Evolutionary conservation across 176 grass and related monocot species (phyloP).

Genomic region (sorghum (Sorghum bicolor)): Sorghum_bicolor_NCBIv3 NC_012871.2:333001-333500

Average conservation of each 20-base stretch:
- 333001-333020: slow-evolving; percentile 60
- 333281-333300: background rate
- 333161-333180: background rate
- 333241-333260: background rate
- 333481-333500: no score
- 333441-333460: no score
- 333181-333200: background rate
- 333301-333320: background rate
- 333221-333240: background rate
- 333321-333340: background rate
- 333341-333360: background rate
- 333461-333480: no score
- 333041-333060: background rate
- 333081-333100: slow-evolving; percentile 20
- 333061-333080: background rate
- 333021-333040: background rate
- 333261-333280: background rate
- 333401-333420: no score
- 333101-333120: background rate
- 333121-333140: no score
- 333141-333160: background rate
- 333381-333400: background rate
- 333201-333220: no score
- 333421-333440: no score
- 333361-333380: background rate